phyloP scores from a whole-genome alignment of 148 eudicot genomes.

The Arctostaphylos glauca region DNA sequence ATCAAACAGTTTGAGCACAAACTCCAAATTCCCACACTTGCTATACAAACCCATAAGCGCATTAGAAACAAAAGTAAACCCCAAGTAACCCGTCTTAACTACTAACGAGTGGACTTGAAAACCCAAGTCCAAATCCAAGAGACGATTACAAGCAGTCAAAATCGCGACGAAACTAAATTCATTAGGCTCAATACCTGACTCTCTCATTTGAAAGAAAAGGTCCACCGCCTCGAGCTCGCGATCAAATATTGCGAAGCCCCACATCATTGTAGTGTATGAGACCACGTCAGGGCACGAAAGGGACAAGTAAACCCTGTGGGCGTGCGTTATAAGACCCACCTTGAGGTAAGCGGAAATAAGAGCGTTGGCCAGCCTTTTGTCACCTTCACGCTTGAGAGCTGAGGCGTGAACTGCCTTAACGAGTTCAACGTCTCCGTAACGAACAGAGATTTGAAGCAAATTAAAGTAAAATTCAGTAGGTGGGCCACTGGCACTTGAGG shows the following conservation, averaged over 20 bases:
- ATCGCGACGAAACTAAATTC: slow-evolving; percentile 68
- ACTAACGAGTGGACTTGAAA: slow-evolving; percentile 64
- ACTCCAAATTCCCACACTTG: slow-evolving; percentile 48
- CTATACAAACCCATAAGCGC: slow-evolving; percentile 61
- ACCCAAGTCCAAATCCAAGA: slow-evolving; percentile 43
- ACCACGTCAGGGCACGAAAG: slow-evolving; percentile 63
- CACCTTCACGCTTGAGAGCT: slow-evolving; percentile 55
- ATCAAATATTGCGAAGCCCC: slow-evolving; percentile 50
- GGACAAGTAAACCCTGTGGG: slow-evolving; percentile 40
- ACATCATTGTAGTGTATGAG: slow-evolving; percentile 54
- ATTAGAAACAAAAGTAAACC: slow-evolving; percentile 49
- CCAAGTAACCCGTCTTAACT: slow-evolving; percentile 49
- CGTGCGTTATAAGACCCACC: slow-evolving; percentile 44
- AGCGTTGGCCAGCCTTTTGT: slow-evolving; percentile 30
- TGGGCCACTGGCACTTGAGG: slow-evolving; percentile 16
- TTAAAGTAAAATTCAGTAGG: slow-evolving; percentile 29
- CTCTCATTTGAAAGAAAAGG: slow-evolving; percentile 57
- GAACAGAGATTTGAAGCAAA: slow-evolving; percentile 46
- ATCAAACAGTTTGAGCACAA: slow-evolving; percentile 54
- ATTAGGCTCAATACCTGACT: slow-evolving; percentile 57
- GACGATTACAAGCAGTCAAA: slow-evolving; percentile 62
- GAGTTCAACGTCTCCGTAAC: slow-evolving; percentile 43
- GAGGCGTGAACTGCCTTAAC: slow-evolving; percentile 55
- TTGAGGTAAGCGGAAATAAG: slow-evolving; percentile 60
- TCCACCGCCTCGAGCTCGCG: slow-evolving; percentile 47